These are phyloP conservation scores for Lecanoromycetidae sp. DNA, from an alignment of 2,329 filamentous ascomycete species.

Conservation along the genomic window DNA sequence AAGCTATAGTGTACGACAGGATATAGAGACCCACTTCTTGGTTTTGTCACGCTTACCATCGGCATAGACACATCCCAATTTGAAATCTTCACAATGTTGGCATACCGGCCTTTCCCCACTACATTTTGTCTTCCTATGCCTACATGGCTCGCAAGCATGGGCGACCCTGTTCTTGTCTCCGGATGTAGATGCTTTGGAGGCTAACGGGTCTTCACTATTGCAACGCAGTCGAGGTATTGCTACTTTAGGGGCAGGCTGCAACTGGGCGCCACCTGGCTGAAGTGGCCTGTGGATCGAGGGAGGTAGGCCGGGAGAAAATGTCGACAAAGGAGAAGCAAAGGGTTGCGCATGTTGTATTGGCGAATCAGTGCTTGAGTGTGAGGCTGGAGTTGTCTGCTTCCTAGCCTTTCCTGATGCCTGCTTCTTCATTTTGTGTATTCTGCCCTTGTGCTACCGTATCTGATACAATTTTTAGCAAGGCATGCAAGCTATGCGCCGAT, in stretches of 20 bases:
- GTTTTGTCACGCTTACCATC: conserved; percentile 18
- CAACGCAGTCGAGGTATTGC: conserved; percentile 14
- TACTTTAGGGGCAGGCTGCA: conserved; percentile 1
- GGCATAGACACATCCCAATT: conserved; percentile 12
- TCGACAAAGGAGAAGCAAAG: background rate
- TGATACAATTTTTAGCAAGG: no score
- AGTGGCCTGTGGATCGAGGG: background rate
- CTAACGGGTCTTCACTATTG: conserved; percentile 5
- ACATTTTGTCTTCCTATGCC: conserved; percentile 18
- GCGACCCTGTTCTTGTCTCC: conserved; percentile 15
- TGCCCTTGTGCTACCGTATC: no score
- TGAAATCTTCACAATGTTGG: conserved; percentile 17
- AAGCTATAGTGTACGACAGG: background rate
- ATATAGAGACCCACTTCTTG: conserved; percentile 15
- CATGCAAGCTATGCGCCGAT: no score
- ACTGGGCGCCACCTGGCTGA: background rate
- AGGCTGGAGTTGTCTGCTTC: background rate
- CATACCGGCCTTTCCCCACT: conserved; percentile 17
- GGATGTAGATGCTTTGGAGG: conserved; percentile 1
- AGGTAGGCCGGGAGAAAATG: background rate
- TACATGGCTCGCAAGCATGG: conserved; percentile 18
- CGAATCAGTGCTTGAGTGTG: background rate
- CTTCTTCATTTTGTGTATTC: background rate
- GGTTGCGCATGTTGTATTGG: background rate
- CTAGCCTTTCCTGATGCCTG: background rate